phyloP scores from a whole-genome alignment of 2,329 filamentous ascomycete genomes.

The Arachnomyces sp. region DNA sequence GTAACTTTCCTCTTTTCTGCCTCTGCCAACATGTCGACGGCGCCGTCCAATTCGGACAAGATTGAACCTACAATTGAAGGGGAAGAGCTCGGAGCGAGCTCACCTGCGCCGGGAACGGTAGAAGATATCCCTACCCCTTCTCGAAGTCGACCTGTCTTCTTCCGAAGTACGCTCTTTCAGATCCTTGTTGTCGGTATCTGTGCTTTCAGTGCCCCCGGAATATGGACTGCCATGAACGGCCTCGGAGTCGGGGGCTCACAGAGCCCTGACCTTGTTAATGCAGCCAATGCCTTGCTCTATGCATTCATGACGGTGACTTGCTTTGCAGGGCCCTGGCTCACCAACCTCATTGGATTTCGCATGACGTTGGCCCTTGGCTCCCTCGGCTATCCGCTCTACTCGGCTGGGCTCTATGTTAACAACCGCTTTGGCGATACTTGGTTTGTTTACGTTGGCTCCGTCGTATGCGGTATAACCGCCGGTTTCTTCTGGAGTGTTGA shows the following conservation, averaged over 20 bases:
- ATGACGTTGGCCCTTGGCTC: conserved; percentile 64
- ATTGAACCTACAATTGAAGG: too few species aligned
- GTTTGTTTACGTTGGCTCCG: conserved; percentile 61
- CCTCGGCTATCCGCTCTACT: conserved; percentile 63
- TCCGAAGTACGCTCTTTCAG: conserved; percentile 69
- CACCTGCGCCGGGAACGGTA: conserved; percentile 39
- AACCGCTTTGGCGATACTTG: conserved; percentile 63
- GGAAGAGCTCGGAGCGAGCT: too few species aligned
- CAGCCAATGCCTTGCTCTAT: conserved; percentile 64
- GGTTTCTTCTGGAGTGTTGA: conserved; percentile 72
- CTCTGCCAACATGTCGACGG: too few species aligned
- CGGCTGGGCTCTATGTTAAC: conserved; percentile 64
- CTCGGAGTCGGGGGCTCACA: conserved; percentile 62
- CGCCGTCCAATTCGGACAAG: too few species aligned
- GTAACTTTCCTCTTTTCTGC: too few species aligned
- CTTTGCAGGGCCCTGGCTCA: conserved; percentile 56
- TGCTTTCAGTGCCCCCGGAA: conserved; percentile 63
- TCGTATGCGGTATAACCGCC: conserved; percentile 61
- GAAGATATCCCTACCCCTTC: conserved; percentile 40
- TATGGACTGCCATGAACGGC: conserved; percentile 68
- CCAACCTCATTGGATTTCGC: conserved; percentile 63
- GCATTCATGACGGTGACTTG: conserved; percentile 67
- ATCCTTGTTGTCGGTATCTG: conserved; percentile 63
- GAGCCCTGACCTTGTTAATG: conserved; percentile 60
- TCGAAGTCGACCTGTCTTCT: conserved; percentile 40